These are phyloP conservation scores for Emergomyces orientalis DNA, from an alignment of 2,329 filamentous ascomycete species.

Conservation along the genomic window DNA sequence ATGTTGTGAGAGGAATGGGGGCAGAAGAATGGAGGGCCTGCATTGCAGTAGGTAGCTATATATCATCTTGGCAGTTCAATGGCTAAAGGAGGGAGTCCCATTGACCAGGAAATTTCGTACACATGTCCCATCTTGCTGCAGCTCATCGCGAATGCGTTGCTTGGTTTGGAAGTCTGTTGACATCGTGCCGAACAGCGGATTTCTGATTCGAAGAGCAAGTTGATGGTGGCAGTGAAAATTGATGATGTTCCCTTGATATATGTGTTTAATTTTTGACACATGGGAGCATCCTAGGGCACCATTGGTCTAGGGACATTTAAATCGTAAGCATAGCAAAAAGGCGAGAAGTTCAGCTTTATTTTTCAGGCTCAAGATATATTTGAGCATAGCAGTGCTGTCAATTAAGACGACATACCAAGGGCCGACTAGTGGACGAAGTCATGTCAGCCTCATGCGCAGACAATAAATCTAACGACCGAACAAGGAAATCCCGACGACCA, in stretches of 20 bases:
- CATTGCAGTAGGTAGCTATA: background rate
- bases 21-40: background rate
- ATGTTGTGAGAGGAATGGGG: background rate
- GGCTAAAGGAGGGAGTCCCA: background rate
- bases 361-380: too few species aligned
- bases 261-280: background rate
- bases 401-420: too few species aligned
- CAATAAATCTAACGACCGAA: too few species aligned
- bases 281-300: background rate
- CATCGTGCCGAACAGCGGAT: background rate
- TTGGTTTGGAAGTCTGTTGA: background rate
- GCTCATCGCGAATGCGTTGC: background rate
- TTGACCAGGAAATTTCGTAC: background rate
- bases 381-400: too few species aligned
- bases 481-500: too few species aligned
- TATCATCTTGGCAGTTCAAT: background rate
- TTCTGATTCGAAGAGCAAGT: background rate
- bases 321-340: too few species aligned
- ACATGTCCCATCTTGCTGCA: background rate
- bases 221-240: background rate
- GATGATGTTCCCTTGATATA: background rate
- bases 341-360: too few species aligned
- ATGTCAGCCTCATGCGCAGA: too few species aligned
- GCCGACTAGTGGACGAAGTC: too few species aligned
- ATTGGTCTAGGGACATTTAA: background rate